Base-by-base conservation (phyloP, 1,284 basidiomycete species). In the Gomphus sp. region DNA sequence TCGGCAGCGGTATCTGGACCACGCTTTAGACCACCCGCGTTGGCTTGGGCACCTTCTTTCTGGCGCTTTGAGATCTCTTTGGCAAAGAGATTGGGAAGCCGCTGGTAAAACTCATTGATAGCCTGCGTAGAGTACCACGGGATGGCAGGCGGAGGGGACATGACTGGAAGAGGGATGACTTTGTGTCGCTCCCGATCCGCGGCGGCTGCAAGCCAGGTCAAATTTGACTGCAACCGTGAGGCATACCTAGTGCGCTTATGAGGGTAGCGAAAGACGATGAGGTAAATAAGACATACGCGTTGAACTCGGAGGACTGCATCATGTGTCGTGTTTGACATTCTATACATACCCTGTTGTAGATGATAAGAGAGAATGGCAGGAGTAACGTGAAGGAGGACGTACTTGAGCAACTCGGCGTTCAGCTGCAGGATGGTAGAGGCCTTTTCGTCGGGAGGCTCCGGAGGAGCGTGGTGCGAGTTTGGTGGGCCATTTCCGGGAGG, bases 361-460 rank as follows among this genome's bases (percentile, higher is more conserved):
- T 18, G 31, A n/a, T 11, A n/a, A 41, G 31, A 45, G 41, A 59
- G 36, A n/a, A 52, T 16, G 48, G 11, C 4, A 37, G 22, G 36
- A 9, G n/a, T 39, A 36, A 33, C 10, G 28, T 39, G 28, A 56
- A 36, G 49, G 37, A 44, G n/a, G 11, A 61, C 34, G 43, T 18
- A 88, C 87, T 78, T 84, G 62, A 89, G 70, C 47, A 89, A 70
- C 61, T 87, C 83, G 0, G 74, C 70, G 65, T 88, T 89, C 45
- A 89, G 71, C 60, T 86, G 81, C 47, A 89, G 69, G 47, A 89
- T 75, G 11, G 76, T 71, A 36, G 74, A 71, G 37, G 84, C 80
- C 69, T 84, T 87, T 54, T 59, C 57, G 28, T 60, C 59, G 16
- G 54, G 45, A 49, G 78, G 71, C 63, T 82, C 77, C 25, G 54